phyloP scores from a whole-genome alignment of 805 yeast genomes.

The Sugiyamaella lignohabitans region DNA sequence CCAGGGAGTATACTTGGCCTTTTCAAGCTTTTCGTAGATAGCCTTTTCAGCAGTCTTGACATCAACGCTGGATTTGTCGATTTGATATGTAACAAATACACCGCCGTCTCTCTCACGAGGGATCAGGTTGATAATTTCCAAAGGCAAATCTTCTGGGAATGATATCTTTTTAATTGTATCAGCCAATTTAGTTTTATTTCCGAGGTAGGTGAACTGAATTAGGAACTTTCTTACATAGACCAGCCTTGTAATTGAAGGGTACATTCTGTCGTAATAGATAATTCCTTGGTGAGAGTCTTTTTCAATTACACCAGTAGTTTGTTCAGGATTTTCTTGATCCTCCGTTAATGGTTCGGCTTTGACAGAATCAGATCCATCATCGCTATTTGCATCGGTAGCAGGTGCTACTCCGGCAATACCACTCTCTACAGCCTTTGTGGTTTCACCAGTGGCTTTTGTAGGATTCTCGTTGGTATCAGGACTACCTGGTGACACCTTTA shows the following conservation, averaged over 20 bases:
- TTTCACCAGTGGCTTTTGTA: background rate
- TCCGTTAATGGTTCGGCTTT: conserved; percentile 5
- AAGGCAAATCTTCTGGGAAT: conserved; percentile 23
- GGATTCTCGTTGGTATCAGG: too few relatives aligned
- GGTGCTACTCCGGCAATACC: background rate
- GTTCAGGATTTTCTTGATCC: conserved; percentile 15
- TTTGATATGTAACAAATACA: conserved; percentile 72
- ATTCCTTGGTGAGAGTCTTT: conserved; percentile 26
- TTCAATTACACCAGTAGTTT: conserved; percentile 26
- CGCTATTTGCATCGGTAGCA: background rate
- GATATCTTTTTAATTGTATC: conserved; percentile 16
- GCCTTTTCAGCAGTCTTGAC: conserved; percentile 32
- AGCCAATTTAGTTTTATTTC: conserved; percentile 11
- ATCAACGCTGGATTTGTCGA: conserved; percentile 42
- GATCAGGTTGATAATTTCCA: conserved; percentile 52
- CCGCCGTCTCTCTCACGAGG: conserved; percentile 87
- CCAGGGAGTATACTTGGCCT: conserved; percentile 25
- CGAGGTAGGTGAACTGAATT: conserved; percentile 3
- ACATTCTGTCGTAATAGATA: conserved; percentile 50
- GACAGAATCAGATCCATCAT: background rate
- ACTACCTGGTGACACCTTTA: too few relatives aligned
- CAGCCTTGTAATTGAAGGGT: conserved; percentile 32
- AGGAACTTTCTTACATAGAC: background rate
- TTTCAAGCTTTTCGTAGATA: conserved; percentile 39
- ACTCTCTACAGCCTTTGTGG: background rate